Base-by-base conservation (phyloP, 352 stramenopile species). In the Globisporangium polare region DNA sequence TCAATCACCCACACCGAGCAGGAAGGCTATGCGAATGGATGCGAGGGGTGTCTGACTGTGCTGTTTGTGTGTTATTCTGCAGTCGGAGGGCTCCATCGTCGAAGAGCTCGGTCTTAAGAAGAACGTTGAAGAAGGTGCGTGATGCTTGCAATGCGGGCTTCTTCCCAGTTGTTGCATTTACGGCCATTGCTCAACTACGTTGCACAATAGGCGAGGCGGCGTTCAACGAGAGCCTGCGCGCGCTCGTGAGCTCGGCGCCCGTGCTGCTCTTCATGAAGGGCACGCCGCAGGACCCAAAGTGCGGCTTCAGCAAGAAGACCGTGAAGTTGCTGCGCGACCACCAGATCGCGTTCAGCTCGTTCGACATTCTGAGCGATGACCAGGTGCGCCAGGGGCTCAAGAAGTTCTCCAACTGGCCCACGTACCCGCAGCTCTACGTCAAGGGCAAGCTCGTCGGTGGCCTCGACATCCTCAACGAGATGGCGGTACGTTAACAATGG, bases 211-310 rank as follows among this genome's bases (percentile, higher is more conserved):
- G 84, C 29, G 88, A 96, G 60, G 85, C 75, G 1, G 83, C 80
- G 17, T 89, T 97, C 63, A 72, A 89, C 54, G 83, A 88, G 60
- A 96, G 92, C 66, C 75, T 98, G 15, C 71, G 89, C 53, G 77
- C 76, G 33, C 73, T 98, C 8, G 77, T 98, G 27, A 72, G 74
- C 62, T 96, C 89, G 24, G 93, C 94, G 29, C 89, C 91, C 5
- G 90, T 98, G 61, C 89, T 99, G 65, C 65, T 99, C 1, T 98
- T 99, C 69, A 97, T 98, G 80, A 99, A 99, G 70, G 96, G 96
- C 35, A 89, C 72, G 39, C 94, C 95, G 10, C 67, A 80, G 10
- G 83, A 96, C 22, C 95, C 95, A 13, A 86, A 89, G 68, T 99
- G 96, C 65, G 93, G 92, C 26, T 99, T 99, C 73, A 98, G 90